Percentiles rank a stretch among this genome's conserved stretches.
Conservation (phyloP, 805 yeast species). For the Helenozyma baotianmanensis region DNA sequence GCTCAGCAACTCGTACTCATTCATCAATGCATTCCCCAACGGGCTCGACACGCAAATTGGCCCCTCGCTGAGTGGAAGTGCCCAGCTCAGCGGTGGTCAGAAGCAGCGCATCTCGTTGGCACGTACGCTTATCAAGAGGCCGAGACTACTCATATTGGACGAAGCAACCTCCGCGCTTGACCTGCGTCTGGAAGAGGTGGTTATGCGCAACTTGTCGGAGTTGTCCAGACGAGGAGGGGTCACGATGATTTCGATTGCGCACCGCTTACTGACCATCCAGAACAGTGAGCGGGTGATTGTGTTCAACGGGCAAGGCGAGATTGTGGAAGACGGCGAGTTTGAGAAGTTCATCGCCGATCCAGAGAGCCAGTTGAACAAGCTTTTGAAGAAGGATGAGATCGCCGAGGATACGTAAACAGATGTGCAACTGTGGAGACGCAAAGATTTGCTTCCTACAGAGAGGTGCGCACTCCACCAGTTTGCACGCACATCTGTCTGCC, state of each 20-base stretch:
- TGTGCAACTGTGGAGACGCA: no score
- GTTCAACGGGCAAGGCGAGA: conserved; percentile 46
- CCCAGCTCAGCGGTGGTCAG: conserved; percentile 90
- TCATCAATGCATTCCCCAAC: conserved; percentile 72
- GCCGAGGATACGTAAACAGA: conserved; percentile 3
- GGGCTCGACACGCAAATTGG: conserved; percentile 82
- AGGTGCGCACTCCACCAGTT: no score
- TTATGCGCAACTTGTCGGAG: conserved; percentile 62
- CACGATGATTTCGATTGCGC: conserved; percentile 88
- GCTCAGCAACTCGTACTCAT: conserved; percentile 69
- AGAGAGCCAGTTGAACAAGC: conserved; percentile 40
- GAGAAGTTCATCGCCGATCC: conserved; percentile 45
- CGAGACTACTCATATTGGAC: conserved; percentile 78
- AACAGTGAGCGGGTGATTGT: conserved; percentile 81
- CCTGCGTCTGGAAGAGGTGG: conserved; percentile 80
- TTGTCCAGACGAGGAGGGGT: conserved; percentile 42
- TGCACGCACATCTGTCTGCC: no score
- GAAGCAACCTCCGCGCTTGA: conserved; percentile 96
- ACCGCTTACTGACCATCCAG: conserved; percentile 80
- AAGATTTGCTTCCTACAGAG: no score
- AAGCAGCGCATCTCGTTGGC: conserved; percentile 91
- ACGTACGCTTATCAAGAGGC: conserved; percentile 73
- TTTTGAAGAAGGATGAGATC: conserved; percentile 29
- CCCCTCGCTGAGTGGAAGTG: conserved; percentile 64
- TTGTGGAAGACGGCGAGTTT: conserved; percentile 68